Evolutionary conservation across 2,329 filamentous ascomycete species (phyloP), one percentile per base, ranked within the genome.

Genomic region (Aulographum hederae): DNA sequence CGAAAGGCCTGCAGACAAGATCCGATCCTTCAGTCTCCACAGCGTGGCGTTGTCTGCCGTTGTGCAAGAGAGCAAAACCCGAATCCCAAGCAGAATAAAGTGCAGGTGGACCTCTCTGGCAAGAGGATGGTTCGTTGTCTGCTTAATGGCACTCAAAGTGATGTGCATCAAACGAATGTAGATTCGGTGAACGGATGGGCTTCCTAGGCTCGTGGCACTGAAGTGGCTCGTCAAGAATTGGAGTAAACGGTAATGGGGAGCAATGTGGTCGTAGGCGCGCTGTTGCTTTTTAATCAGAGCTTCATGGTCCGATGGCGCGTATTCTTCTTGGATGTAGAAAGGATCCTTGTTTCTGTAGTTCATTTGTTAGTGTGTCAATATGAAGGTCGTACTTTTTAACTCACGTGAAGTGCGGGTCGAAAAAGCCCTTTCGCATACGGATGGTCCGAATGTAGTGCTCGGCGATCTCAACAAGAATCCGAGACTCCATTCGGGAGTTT

Each of bases 161-260:
- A 76, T 60, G 40, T 78, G 71, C 35, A 95, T 69, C 40, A 95
- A 61, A 20, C 86, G 78, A 37, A 78, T 61, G 52, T 94, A 94
- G 3, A 85, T 67, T 37, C 70, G 69, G 43, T 93, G 81, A 1
- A 77, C 76, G 46, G 94, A 78, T 2, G 73, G 65, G 42, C 77
- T 93, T 17, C 81, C 77, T 17, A 94, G 63, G n/a, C 85, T 70
- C 10, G 79, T 85, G 2, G 91, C 84, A 48, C 84, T 93, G 58
- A 92, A 98, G 50, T 95, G 86, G 46, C 89, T 98, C 36, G 71
- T 75, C 37, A 99, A 69, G 50, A 95, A 93, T 39, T 92, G 82
- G 20, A 94, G 56, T 17, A 95, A 57, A 16, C 79, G 73, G 32
- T 80, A 73, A 51, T 98, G 89, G 3, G 89, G 89, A 5, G 81